Percentiles rank a stretch among this genome's conserved stretches.
phyloP scores from a whole-genome alignment of 139 green algal species.

The Coccomyxa sp. region DNA sequence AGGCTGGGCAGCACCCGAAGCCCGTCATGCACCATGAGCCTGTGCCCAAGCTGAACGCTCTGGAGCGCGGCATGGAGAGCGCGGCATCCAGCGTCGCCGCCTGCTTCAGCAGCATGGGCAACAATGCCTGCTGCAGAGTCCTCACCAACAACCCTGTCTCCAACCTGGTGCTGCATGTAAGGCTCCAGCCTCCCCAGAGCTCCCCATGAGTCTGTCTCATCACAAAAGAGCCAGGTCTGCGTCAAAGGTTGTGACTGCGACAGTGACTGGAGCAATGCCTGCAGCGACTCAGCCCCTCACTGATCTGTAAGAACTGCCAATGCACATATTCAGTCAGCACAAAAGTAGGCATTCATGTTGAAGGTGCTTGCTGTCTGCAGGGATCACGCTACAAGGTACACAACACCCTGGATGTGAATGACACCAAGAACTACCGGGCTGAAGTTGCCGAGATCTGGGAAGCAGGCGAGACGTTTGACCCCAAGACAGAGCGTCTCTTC shows the following conservation, averaged over 20 bases:
- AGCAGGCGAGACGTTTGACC: constrained; percentile 66
- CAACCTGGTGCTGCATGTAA: neutral
- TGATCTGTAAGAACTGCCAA: too few relatives aligned
- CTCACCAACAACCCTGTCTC: constrained; percentile 3
- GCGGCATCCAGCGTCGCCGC: neutral
- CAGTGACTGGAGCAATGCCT: too few relatives aligned
- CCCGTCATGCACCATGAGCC: neutral
- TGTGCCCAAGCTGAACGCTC: neutral
- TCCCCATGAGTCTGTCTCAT: too few relatives aligned
- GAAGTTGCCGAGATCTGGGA: constrained; percentile 46
- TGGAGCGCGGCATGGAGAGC: neutral
- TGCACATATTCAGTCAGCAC: too few relatives aligned
- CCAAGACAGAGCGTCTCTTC: constrained; percentile 63
- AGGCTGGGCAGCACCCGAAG: too few relatives aligned
- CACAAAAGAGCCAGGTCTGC: too few relatives aligned
- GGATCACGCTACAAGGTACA: constrained; percentile 26
- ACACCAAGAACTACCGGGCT: constrained; percentile 24
- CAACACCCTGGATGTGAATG: constrained; percentile 22
- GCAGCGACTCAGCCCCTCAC: too few relatives aligned
- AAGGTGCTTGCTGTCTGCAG: too few relatives aligned
- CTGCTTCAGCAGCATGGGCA: neutral
- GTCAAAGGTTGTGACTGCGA: too few relatives aligned
- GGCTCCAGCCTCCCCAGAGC: too few relatives aligned
- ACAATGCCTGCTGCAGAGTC: neutral
- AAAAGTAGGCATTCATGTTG: too few relatives aligned